Percentiles rank a stretch among this genome's conserved stretches.
phyloP scores from a whole-genome alignment of 2,329 filamentous ascomycete genomes.

The Cordyceps fumosorosea region DNA sequence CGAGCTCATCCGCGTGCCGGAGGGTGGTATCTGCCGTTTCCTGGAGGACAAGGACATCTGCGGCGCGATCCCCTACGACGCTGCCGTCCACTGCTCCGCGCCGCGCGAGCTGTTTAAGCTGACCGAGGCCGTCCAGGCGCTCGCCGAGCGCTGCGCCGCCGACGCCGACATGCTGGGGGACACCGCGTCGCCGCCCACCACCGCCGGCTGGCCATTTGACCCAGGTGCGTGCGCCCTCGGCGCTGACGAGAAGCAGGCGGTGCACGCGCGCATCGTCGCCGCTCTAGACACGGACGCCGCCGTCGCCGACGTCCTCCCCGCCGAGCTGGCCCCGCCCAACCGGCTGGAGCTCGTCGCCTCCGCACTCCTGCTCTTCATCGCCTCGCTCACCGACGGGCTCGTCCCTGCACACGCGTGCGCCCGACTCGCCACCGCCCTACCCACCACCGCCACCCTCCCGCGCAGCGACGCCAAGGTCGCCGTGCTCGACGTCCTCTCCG shows the following conservation, averaged over 20 bases:
- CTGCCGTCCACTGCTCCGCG: slow-evolving; percentile 65
- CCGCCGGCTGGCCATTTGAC: slow-evolving; percentile 57
- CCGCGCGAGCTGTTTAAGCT: slow-evolving; percentile 85
- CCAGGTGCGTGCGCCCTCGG: slow-evolving; percentile 28
- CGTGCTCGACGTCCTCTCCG: slow-evolving; percentile 67
- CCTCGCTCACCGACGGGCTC: slow-evolving; percentile 71
- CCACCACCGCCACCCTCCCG: slow-evolving; percentile 24
- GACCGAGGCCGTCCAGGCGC: slow-evolving; percentile 65
- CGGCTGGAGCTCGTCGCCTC: slow-evolving; percentile 71
- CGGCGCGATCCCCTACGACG: slow-evolving; percentile 48
- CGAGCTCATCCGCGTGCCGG: slow-evolving; percentile 79
- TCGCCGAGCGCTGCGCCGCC: slow-evolving; percentile 50
- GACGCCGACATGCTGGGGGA: slow-evolving; percentile 57
- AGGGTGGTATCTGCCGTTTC: slow-evolving; percentile 63
- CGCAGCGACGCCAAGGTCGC: slow-evolving; percentile 37
- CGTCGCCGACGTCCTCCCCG: slow-evolving; percentile 54
- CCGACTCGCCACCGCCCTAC: slow-evolving; percentile 56
- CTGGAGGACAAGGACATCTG: slow-evolving; percentile 30
- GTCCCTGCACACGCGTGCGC: slow-evolving; percentile 65
- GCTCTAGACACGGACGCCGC: slow-evolving; percentile 66
- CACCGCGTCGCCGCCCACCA: slow-evolving; percentile 43
- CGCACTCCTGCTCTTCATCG: slow-evolving; percentile 67
- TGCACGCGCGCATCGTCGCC: slow-evolving; percentile 42
- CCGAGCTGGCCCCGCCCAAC: slow-evolving; percentile 56
- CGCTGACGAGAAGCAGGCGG: slow-evolving; percentile 19